Conservation (phyloP, 1,284 basidiomycete species). For the Volvariella surrecta region DNA sequence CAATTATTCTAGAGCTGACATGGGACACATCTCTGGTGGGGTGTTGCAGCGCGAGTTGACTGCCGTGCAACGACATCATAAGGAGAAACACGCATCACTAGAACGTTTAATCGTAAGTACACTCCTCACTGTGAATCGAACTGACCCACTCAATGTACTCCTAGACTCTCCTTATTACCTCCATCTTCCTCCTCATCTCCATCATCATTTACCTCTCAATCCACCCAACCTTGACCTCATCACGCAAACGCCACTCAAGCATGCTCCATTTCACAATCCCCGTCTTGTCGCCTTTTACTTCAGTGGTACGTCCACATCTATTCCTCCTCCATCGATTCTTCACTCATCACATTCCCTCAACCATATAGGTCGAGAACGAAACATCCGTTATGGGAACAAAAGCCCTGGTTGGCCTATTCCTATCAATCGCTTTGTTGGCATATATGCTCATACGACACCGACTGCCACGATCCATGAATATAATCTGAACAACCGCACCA, state of each 20-base stretch:
- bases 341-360: neutral
- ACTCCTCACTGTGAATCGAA: neutral
- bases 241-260: conserved; percentile 19
- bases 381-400: conserved; percentile 43
- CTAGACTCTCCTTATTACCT: conserved; percentile 33
- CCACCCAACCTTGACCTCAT: conserved; percentile 15
- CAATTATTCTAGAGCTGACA: too few relatives aligned
- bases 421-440: neutral
- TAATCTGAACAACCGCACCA: too few relatives aligned
- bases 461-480: too few relatives aligned
- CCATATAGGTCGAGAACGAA: conserved; percentile 49
- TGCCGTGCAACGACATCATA: conserved; percentile 27
- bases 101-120: conserved; percentile 45
- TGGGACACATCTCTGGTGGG: too few relatives aligned
- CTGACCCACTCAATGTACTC: conserved; percentile 1
- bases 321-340: too few relatives aligned
- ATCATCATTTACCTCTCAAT: conserved; percentile 31
- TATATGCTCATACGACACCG: neutral
- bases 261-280: conserved; percentile 60
- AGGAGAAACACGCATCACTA: conserved; percentile 35
- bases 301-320: conserved; percentile 39
- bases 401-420: conserved; percentile 19
- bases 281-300: conserved; percentile 59
- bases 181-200: conserved; percentile 31
- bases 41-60: conserved; percentile 32